Evolutionary conservation across 192 early-diverging fungal species (phyloP), one percentile per base, ranked within the genome.

Genomic region (Coemansia sp.): DNA sequence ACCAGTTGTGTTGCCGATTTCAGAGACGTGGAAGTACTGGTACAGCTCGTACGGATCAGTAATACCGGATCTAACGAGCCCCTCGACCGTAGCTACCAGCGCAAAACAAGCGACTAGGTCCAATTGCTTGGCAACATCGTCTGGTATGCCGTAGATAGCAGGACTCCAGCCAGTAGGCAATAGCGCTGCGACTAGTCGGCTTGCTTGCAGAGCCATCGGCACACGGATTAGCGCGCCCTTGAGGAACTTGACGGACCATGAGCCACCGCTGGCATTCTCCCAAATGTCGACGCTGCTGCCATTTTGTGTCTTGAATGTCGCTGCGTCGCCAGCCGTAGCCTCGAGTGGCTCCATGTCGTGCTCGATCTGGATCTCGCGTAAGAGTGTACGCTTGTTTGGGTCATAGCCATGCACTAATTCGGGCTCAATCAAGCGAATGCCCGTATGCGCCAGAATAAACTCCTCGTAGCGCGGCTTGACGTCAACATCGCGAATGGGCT

Each of bases 41-140:
- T 92, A 97, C 80, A 97, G 92, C 81, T 97, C 94, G 84, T 95
- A 97, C 16, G 95, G 95, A 73, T 97, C 95, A 25, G 93, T 94
- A 25, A 97, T 90, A 81, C 95, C 95, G 59, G 91, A 89, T 31
- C 89, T 85, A 47, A 94, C 78, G 37, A 97, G 84, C 9, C 94
- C 93, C 76, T 97, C 95, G 13, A 94, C 95, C 42, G 92, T 95
- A 10, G 94, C 87, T 37, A 97, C 89, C 47, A 97, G 70, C 64
- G 87, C 86, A 77, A 88, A 97, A 26, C 93, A 86, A 4, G 95
- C 93, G 61, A 93, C 86, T 14, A 85, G 87, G 71, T 97, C 95
- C 38, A 95, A 91, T 73, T 97, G 94, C 61, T 85, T 76, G 59
- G 92, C 86, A 60, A 97, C 92, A 61, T 95, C 92, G 69, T 93